A percentile compares a stretch with the other conserved stretches of the same genome.
These are phyloP conservation scores for Solanum chmielewskii DNA, from an alignment of 257 asterid species.

Conservation along the genomic window DNA sequence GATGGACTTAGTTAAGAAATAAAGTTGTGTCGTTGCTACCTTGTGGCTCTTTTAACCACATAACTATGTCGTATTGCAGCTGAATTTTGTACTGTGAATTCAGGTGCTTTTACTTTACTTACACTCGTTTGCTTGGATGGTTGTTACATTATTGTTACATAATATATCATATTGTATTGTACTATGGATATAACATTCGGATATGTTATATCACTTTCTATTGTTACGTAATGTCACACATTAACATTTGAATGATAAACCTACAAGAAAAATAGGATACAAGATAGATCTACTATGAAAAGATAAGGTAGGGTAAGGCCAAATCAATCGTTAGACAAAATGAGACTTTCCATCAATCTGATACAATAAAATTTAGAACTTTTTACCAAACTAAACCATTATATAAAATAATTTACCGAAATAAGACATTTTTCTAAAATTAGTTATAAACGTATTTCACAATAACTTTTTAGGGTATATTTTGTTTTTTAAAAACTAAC, in stretches of 20 bases:
- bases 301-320: background rate
- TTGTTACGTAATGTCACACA: background rate
- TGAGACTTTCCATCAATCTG: background rate
- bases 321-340: no score
- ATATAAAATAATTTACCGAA: no score
- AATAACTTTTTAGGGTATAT: no score
- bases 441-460: no score
- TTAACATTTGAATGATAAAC: background rate
- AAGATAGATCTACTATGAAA: background rate
- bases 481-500: no score
- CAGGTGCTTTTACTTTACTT: background rate
- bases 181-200: no score
- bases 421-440: no score
- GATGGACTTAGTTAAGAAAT: background rate
- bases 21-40: background rate
- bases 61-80: background rate
- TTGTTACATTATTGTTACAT: background rate
- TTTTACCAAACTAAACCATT: no score
- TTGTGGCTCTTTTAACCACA: background rate
- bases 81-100: background rate
- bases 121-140: background rate
- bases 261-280: background rate
- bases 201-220: background rate
- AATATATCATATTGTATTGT: no score
- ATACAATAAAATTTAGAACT: no score